These are phyloP conservation scores for Penicillium goetzii DNA, from an alignment of 495 filamentous ascomycete species.

Conservation along the genomic window DNA sequence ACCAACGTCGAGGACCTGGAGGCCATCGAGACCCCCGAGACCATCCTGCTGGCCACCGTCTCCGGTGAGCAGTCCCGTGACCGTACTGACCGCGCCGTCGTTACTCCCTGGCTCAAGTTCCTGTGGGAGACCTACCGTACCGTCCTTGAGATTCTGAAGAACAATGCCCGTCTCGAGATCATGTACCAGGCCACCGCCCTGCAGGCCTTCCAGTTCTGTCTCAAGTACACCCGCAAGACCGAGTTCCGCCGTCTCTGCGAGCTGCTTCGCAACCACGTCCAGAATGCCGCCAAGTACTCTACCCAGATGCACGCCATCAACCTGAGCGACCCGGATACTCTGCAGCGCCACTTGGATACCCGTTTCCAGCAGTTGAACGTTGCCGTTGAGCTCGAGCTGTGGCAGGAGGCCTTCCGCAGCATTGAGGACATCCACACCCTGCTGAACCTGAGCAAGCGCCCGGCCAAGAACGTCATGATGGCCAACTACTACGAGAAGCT, in stretches of 20 bases:
- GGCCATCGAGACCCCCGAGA: constrained; percentile 96
- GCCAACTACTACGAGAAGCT: constrained; percentile 99
- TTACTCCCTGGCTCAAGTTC: constrained; percentile 99
- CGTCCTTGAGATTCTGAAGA: constrained; percentile 95
- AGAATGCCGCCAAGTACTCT: constrained; percentile 98
- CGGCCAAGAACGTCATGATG: constrained; percentile 99
- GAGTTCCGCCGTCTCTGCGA: constrained; percentile 98
- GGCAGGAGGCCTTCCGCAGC: constrained; percentile 99
- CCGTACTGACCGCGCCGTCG: constrained; percentile 94
- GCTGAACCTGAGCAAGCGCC: constrained; percentile 96
- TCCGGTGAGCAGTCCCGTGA: constrained; percentile 97
- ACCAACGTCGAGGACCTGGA: constrained; percentile 91
- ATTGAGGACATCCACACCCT: constrained; percentile 99
- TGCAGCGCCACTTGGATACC: constrained; percentile 95
- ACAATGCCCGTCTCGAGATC: constrained; percentile 95
- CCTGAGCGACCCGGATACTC: constrained; percentile 93
- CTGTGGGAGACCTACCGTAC: constrained; percentile 99
- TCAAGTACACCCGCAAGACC: constrained; percentile 97
- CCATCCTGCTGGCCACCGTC: constrained; percentile 94
- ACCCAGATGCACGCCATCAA: constrained; percentile 99
- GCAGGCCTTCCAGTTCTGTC: constrained; percentile 98
- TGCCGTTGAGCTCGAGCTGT: constrained; percentile 94
- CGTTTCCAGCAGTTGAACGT: constrained; percentile 99
- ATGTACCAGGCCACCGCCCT: constrained; percentile 98
- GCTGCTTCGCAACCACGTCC: constrained; percentile 95